phyloP scores from a whole-genome alignment of 805 yeast species.

The Myxozyma nipponensis region DNA sequence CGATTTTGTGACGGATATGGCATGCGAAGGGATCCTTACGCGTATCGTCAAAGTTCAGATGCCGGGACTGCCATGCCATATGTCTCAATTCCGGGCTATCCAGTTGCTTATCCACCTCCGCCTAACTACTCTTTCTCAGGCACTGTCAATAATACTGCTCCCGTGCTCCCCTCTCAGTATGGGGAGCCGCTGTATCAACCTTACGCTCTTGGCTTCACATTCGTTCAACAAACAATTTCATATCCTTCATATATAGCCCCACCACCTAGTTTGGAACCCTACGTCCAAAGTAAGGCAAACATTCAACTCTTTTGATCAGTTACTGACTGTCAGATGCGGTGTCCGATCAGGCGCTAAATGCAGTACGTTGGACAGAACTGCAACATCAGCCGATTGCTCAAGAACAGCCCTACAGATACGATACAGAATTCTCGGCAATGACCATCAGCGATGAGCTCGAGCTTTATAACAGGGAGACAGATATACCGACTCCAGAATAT shows the following conservation, averaged over 20 bases:
- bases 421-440: no score
- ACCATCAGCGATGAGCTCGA: slow-evolving; percentile 6
- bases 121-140: background rate
- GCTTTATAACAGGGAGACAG: slow-evolving; percentile 7
- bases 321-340: no score
- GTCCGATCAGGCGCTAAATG: no score
- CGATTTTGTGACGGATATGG: slow-evolving; percentile 25
- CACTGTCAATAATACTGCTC: background rate
- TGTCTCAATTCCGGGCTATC: background rate
- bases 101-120: background rate
- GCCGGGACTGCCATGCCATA: no score
- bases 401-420: no score
- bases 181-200: background rate
- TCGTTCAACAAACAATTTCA: no score
- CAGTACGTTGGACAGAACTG: no score
- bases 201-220: background rate
- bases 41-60: background rate
- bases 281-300: no score
- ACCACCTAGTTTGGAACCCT: no score
- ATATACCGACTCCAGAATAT: slow-evolving; percentile 8
- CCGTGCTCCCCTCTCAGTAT: background rate
- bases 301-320: no score
- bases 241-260: no score
- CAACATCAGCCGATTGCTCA: no score
- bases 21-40: background rate